Conservation (phyloP, 768 basidiomycete genomes). For the Collybia mongolica region DNA sequence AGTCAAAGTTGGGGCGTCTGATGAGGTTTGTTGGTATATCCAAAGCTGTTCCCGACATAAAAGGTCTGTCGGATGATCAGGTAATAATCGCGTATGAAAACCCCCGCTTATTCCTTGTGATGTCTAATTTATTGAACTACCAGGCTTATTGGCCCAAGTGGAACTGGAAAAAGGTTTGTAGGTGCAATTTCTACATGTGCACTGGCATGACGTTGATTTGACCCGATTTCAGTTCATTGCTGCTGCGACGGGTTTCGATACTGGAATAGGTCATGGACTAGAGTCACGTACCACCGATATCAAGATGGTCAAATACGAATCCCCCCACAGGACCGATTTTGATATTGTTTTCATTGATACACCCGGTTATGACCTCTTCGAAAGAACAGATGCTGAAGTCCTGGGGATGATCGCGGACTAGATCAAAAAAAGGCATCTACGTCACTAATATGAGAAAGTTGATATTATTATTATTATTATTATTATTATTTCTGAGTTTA, state of each 20-base stretch:
- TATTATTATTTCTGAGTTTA: too few relatives aligned
- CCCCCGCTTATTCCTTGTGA: neutral
- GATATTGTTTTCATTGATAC: slow-evolving; percentile 7
- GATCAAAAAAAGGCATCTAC: neutral
- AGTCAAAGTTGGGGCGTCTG: neutral
- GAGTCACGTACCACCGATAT: neutral
- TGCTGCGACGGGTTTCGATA: neutral
- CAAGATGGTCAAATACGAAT: neutral
- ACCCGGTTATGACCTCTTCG: slow-evolving; percentile 5
- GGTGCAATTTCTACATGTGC: neutral
- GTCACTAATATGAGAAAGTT: neutral
- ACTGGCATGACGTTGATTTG: neutral
- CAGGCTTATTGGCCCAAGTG: neutral
- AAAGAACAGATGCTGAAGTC: slow-evolving; percentile 1
- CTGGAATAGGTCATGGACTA: neutral
- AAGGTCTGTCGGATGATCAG: neutral
- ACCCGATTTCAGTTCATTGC: neutral
- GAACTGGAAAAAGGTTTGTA: neutral
- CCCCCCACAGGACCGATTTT: neutral
- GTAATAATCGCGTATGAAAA: slow-evolving; percentile 1
- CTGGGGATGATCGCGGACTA: slow-evolving; percentile 2
- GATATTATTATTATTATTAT: neutral
- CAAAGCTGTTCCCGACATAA: neutral
- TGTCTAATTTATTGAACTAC: neutral
- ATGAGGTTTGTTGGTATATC: neutral